Base-by-base conservation (phyloP, 768 basidiomycete species). In the Lactifluus echinatus region DNA sequence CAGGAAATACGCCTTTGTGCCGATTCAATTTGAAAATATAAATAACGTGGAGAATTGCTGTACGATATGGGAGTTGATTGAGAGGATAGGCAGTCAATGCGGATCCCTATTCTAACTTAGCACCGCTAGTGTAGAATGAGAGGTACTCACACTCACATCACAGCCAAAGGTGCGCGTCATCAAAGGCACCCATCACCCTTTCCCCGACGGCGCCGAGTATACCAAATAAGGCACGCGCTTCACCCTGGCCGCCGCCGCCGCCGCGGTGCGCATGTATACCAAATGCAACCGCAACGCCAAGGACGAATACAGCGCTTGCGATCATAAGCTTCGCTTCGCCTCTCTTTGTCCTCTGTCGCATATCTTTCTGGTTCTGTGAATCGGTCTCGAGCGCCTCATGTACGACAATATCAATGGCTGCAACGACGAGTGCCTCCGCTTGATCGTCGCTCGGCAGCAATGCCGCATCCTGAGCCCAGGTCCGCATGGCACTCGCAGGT, bases 401-500 rank as follows among this genome's bases (percentile, higher is more conserved):
- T 47, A 79, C 78, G 21, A 87, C 83, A 40, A 87, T 70, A 43
- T 81, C 72, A 43, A 78, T 78, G 1, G 81, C 79, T 23, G 72
- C 69, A 4, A 68, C 66, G 19, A 85, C 81, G 75, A 85, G 81
- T 8, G 71, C 67, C 68, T 87, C 86, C 3, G 84, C 85, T 46
- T 75, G 77, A 50, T 76, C 72, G 62, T 84, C 82, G 8, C 68
- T 63, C 0, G 79, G 80, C 42, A 80, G 68, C n/a, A 70, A 68
- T 0, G 68, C 49, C 2, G 67, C 63, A 26, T 71, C 67, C 63
- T 83, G 79, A 17, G 77, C 79, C 88, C 88, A 92, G 8, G 89
- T 90, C 67, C 77, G 80, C 50, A 89, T 73, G 36, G 80, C 85
- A 64, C 87, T 89, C 64, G 86, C 82, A 1, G 85, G 87, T 8